phyloP scores from a whole-genome alignment of 2,329 filamentous ascomycete species.

The Xylariaceae sp. region DNA sequence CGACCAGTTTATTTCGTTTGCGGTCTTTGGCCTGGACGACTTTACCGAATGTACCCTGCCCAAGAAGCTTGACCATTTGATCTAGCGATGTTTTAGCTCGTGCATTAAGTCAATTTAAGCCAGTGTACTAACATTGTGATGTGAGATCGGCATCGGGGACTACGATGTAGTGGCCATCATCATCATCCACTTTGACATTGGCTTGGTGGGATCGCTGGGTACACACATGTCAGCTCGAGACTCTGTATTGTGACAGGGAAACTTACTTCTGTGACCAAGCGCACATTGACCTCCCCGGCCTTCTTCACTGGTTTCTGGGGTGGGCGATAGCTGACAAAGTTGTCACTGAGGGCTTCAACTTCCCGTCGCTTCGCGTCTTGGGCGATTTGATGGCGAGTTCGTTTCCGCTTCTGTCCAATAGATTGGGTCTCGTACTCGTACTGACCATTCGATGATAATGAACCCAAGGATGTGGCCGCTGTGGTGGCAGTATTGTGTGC shows the following conservation, averaged over 20 bases:
- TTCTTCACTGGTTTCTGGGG: conserved; percentile 88
- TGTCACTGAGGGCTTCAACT: conserved; percentile 64
- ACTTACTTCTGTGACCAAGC: conserved; percentile 60
- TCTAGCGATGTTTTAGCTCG: conserved; percentile 48
- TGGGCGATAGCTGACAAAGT: conserved; percentile 75
- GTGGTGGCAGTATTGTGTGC: conserved; percentile 66
- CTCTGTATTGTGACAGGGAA: neutral
- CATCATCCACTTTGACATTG: conserved; percentile 78
- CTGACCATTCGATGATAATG: conserved; percentile 50
- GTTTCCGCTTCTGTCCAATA: conserved; percentile 85
- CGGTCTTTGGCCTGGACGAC: conserved; percentile 90
- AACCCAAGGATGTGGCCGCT: conserved; percentile 70
- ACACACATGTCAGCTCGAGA: conserved; percentile 8
- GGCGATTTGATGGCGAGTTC: conserved; percentile 71
- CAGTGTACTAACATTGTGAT: conserved; percentile 69
- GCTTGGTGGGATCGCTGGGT: conserved; percentile 37
- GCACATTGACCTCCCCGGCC: conserved; percentile 69
- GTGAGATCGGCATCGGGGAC: conserved; percentile 81
- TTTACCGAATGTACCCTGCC: conserved; percentile 97
- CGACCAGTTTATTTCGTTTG: conserved; percentile 71
- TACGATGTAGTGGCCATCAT: conserved; percentile 96
- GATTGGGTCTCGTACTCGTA: conserved; percentile 64
- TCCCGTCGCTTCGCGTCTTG: conserved; percentile 79
- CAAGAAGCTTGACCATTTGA: conserved; percentile 81
- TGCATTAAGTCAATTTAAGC: too few species aligned